Percentiles rank a stretch among this genome's conserved stretches.
phyloP scores from a whole-genome alignment of 805 yeast genomes.

The Lipomyces starkeyi region DNA sequence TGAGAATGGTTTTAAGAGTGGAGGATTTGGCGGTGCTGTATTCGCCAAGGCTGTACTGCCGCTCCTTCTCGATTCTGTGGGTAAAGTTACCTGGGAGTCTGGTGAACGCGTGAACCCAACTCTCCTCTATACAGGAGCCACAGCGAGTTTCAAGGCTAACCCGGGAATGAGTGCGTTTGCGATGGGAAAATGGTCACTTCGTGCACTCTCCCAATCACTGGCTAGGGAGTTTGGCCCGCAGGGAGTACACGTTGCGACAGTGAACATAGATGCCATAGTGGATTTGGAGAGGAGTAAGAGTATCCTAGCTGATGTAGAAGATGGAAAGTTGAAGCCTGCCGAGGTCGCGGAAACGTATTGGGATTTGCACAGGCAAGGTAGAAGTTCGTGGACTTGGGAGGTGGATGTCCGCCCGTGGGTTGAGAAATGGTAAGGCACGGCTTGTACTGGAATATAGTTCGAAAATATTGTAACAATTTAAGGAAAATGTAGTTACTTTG shows the following conservation, averaged over 20 bases:
- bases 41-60: constrained; percentile 28
- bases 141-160: constrained; percentile 34
- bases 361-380: constrained; percentile 30
- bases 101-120: constrained; percentile 17
- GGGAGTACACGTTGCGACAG: constrained; percentile 32
- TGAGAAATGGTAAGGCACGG: constrained; percentile 28
- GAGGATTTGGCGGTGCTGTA: constrained; percentile 20
- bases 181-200: constrained; percentile 29
- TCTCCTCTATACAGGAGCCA: constrained; percentile 35
- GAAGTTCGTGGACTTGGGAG: constrained; percentile 32
- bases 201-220: constrained; percentile 27
- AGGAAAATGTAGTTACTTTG: not conserved
- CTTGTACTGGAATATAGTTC: not conserved
- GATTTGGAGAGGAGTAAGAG: constrained; percentile 19
- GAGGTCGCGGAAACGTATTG: constrained; percentile 30
- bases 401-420: constrained; percentile 32
- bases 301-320: constrained; percentile 18
- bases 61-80: constrained; percentile 16
- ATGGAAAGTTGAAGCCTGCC: constrained; percentile 27
- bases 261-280: constrained; percentile 32
- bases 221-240: constrained; percentile 31
- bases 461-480: not conserved
- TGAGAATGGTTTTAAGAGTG: constrained; percentile 15
- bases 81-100: constrained; percentile 3
- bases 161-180: constrained; percentile 30